A percentile compares a stretch with the other conserved stretches of the same genome.
These are phyloP conservation scores for Diaporthe eres DNA, from an alignment of 2,329 filamentous ascomycete genomes.

Conservation along the genomic window DNA sequence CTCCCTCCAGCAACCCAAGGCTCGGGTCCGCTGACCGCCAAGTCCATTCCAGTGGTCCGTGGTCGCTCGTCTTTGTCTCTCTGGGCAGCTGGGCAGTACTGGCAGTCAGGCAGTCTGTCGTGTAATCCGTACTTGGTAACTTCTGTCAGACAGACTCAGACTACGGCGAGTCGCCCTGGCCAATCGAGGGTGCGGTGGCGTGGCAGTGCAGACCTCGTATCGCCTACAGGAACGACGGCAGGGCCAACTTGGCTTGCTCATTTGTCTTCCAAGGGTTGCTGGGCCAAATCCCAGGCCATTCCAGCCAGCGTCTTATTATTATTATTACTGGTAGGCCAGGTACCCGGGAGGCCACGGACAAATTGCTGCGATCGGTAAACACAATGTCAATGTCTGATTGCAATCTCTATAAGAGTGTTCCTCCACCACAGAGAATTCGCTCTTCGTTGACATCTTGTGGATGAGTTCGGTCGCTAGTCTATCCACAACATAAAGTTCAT, in stretches of 20 bases:
- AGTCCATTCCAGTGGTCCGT: slow-evolving; percentile 9
- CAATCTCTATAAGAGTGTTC: not conserved
- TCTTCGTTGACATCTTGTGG: not conserved
- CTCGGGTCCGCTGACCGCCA: slow-evolving; percentile 17
- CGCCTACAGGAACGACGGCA: slow-evolving; percentile 26
- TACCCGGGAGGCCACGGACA: not conserved
- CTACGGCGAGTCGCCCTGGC: slow-evolving; percentile 11
- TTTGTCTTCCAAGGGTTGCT: slow-evolving; percentile 17
- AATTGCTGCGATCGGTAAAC: not conserved
- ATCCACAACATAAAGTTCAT: not conserved
- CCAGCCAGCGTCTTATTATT: not conserved
- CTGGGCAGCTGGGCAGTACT: slow-evolving; percentile 4
- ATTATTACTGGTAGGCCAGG: not conserved
- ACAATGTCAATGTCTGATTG: not conserved
- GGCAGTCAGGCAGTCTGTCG: not conserved
- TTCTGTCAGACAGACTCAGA: slow-evolving; percentile 7
- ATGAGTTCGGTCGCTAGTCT: not conserved
- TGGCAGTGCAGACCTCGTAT: slow-evolving; percentile 33
- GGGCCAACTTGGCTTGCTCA: slow-evolving; percentile 22
- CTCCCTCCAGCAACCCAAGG: slow-evolving; percentile 7
- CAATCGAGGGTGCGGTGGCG: slow-evolving; percentile 16
- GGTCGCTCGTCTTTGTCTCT: not conserved
- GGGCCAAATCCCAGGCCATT: slow-evolving; percentile 25
- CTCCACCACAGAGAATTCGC: not conserved
- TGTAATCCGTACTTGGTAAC: not conserved